Percentiles rank a stretch among this genome's conserved stretches.
phyloP scores from a whole-genome alignment of 352 stramenopile species.

The Pythium folliculosum region DNA sequence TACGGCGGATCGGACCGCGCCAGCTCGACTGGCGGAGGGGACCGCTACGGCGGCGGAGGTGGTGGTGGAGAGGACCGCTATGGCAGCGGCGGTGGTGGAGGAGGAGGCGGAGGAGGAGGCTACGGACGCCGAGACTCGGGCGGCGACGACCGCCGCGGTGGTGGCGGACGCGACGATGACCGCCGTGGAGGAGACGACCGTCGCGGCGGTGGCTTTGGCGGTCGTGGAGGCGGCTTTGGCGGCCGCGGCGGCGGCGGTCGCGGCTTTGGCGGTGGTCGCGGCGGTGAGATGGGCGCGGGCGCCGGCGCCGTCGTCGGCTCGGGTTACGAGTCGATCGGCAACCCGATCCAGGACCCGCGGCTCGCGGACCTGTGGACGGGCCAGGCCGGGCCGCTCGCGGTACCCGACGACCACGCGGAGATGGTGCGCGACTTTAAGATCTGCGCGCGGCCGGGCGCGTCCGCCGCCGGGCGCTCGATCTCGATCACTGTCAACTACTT shows the following conservation, averaged over 20 bases:
- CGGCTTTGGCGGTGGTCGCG: slow-evolving; percentile 33
- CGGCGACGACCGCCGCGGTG: slow-evolving; percentile 3
- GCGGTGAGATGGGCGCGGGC: slow-evolving; percentile 39
- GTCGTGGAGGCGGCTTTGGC: slow-evolving; percentile 24
- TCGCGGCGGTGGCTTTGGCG: slow-evolving; percentile 31
- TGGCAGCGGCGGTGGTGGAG: slow-evolving; percentile 1
- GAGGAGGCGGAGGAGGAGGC: slow-evolving; percentile 27
- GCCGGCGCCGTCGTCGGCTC: slow-evolving; percentile 43
- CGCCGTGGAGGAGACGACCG: slow-evolving; percentile 26
- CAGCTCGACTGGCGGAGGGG: slow-evolving; percentile 18
- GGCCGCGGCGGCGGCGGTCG: slow-evolving; percentile 27
- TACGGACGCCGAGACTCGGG: slow-evolving; percentile 23
- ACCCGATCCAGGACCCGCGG: slow-evolving; percentile 51
- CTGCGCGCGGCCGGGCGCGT: slow-evolving; percentile 45
- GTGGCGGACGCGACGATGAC: slow-evolving; percentile 18
- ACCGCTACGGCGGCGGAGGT: slow-evolving; percentile 15
- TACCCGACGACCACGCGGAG: slow-evolving; percentile 44
- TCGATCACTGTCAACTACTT: slow-evolving; percentile 72
- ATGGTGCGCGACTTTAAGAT: slow-evolving; percentile 48
- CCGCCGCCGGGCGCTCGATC: slow-evolving; percentile 35
- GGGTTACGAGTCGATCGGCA: slow-evolving; percentile 56
- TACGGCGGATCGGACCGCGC: too few species aligned
- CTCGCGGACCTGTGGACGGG: slow-evolving; percentile 55
- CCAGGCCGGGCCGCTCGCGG: slow-evolving; percentile 32
- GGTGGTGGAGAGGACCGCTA: slow-evolving; percentile 19